Conservation (phyloP, 306 rosid genomes). For the Crotalaria pallida region DNA sequence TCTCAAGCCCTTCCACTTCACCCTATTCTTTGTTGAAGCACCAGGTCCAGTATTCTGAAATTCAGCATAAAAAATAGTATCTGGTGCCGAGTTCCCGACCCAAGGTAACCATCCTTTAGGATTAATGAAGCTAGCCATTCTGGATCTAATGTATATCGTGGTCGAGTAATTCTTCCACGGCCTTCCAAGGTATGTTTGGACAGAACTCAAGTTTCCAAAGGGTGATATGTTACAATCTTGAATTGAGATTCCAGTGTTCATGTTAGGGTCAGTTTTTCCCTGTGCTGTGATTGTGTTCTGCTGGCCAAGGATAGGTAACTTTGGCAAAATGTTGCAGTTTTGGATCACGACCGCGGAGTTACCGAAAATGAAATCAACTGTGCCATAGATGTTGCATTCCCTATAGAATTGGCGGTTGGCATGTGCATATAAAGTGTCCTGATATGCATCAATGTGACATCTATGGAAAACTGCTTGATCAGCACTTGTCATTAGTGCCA, state of each 20-base stretch:
- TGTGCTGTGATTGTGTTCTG: conserved; percentile 72
- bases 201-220: conserved; percentile 44
- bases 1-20: conserved; percentile 71
- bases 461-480: conserved; percentile 57
- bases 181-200: conserved; percentile 61
- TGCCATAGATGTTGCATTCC: conserved; percentile 61
- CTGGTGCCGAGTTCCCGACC: conserved; percentile 59
- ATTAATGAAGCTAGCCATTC: conserved; percentile 36
- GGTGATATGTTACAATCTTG: conserved; percentile 50
- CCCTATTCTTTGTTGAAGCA: conserved; percentile 53
- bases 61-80: conserved; percentile 62
- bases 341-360: conserved; percentile 66
- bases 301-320: conserved; percentile 53
- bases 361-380: conserved; percentile 78
- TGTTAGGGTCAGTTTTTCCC: conserved; percentile 64
- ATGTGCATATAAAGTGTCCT: conserved; percentile 68
- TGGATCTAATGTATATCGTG: conserved; percentile 43
- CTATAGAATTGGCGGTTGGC: conserved; percentile 61
- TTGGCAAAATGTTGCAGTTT: conserved; percentile 49
- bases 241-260: conserved; percentile 62
- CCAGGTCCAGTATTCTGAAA: conserved; percentile 59
- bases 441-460: conserved; percentile 53
- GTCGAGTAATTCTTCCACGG: conserved; percentile 90
- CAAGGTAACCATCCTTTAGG: conserved; percentile 71
- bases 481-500: conserved; percentile 60